phyloP scores from a whole-genome alignment of 176 grass and related monocot genomes.

The Bolboschoenus planiculmis region DNA sequence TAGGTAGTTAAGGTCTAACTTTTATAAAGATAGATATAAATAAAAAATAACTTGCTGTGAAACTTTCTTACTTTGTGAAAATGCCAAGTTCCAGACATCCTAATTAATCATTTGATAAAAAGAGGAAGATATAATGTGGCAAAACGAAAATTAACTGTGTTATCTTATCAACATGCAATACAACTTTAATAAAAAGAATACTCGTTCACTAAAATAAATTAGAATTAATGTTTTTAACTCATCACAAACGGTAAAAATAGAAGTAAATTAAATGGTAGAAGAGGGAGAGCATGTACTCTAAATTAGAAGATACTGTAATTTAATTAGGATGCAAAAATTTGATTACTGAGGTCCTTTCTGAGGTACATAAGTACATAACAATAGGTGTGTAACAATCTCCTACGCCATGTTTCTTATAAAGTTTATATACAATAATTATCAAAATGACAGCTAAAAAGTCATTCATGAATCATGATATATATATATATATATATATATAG shows the following conservation, averaged over 20 bases:
- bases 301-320: neutral
- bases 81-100: neutral
- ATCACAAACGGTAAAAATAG: neutral
- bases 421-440: neutral
- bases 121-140: neutral
- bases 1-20: too few species aligned
- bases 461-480: too few species aligned
- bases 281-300: neutral
- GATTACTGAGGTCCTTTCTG: neutral
- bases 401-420: neutral
- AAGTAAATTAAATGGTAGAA: neutral
- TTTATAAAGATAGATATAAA: neutral
- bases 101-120: neutral
- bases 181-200: neutral
- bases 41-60: neutral
- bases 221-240: neutral
- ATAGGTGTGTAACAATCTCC: neutral
- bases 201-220: neutral
- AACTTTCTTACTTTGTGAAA: neutral
- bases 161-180: neutral
- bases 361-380: neutral
- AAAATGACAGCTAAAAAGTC: neutral
- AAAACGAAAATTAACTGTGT: neutral
- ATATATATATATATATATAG: too few species aligned
- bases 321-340: neutral